phyloP scores from a whole-genome alignment of 2,329 filamentous ascomycete species.

The Penicillium sclerotiorum region DNA sequence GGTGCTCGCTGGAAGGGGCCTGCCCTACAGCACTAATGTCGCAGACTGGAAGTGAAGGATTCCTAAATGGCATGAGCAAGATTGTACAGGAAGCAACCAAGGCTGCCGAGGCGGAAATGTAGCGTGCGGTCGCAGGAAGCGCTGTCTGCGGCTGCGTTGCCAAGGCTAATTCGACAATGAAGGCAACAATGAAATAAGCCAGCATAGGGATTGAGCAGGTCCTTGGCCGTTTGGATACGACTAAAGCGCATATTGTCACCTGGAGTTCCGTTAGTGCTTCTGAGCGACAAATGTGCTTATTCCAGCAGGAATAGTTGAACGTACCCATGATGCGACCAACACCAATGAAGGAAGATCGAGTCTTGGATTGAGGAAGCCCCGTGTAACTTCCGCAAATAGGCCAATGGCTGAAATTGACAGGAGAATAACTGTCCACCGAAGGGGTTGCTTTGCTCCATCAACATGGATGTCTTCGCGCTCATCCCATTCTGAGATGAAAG shows the following conservation, averaged over 20 bases:
- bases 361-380: constrained; percentile 25
- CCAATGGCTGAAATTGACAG: constrained; percentile 43
- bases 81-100: constrained; percentile 56
- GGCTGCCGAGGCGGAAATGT: constrained; percentile 43
- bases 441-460: constrained; percentile 31
- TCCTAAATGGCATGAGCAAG: constrained; percentile 70
- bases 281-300: neutral
- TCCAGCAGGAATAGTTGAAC: constrained; percentile 27
- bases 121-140: constrained; percentile 28
- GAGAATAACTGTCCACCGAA: constrained; percentile 42
- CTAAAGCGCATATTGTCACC: constrained; percentile 38
- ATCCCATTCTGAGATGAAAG: constrained; percentile 54
- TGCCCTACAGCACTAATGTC: constrained; percentile 64
- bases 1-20: constrained; percentile 60
- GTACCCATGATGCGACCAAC: constrained; percentile 43
- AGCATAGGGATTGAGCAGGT: constrained; percentile 45
- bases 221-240: constrained; percentile 44
- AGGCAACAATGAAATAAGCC: constrained; percentile 32
- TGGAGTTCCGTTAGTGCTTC: constrained; percentile 24
- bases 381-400: constrained; percentile 35
- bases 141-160: constrained; percentile 33
- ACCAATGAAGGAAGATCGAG: constrained; percentile 22
- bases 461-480: constrained; percentile 32
- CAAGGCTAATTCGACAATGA: constrained; percentile 40
- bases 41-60: constrained; percentile 55